Conservation (phyloP, 768 basidiomycete genomes). For the Candolleomyces aberdarensis region DNA sequence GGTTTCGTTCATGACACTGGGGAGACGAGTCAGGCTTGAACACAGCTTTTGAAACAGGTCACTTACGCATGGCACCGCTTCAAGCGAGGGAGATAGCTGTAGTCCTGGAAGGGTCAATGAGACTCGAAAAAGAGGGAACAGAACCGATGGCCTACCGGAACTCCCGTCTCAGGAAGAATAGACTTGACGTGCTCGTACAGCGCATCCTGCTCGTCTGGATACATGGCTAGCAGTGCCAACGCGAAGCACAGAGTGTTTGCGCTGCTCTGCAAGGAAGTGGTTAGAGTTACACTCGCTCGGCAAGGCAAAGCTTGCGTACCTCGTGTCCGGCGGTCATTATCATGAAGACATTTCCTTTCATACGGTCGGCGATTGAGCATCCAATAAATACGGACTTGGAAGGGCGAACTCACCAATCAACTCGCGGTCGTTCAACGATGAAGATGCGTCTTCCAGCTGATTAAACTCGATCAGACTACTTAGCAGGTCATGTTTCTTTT, state of each 20-base stretch:
- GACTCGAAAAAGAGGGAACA: background rate
- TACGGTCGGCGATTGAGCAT: background rate
- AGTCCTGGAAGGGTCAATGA: background rate
- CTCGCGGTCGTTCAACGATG: slow-evolving; percentile 36
- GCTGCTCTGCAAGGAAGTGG: slow-evolving; percentile 24
- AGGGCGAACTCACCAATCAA: slow-evolving; percentile 26
- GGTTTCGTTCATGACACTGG: slow-evolving; percentile 41
- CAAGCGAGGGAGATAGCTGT: slow-evolving; percentile 15
- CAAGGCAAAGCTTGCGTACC: slow-evolving; percentile 22
- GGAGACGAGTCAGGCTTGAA: background rate
- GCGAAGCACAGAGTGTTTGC: slow-evolving; percentile 38
- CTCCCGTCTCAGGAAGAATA: slow-evolving; percentile 21
- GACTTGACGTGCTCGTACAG: slow-evolving; percentile 34
- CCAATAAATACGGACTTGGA: too few relatives aligned
- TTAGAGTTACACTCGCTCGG: background rate
- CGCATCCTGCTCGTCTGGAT: slow-evolving; percentile 44
- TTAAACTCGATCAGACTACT: slow-evolving; percentile 47
- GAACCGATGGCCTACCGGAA: slow-evolving; percentile 18
- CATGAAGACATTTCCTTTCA: slow-evolving; percentile 37
- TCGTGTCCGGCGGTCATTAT: slow-evolving; percentile 59
- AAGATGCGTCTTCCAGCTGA: slow-evolving; percentile 28
- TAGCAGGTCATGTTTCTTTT: slow-evolving; percentile 46
- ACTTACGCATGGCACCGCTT: slow-evolving; percentile 30
- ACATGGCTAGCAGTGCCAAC: slow-evolving; percentile 40
- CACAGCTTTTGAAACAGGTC: background rate